These are phyloP conservation scores for Aspergillus mulundensis DNA, from an alignment of 495 filamentous ascomycete genomes.

Conservation along the genomic window DNA sequence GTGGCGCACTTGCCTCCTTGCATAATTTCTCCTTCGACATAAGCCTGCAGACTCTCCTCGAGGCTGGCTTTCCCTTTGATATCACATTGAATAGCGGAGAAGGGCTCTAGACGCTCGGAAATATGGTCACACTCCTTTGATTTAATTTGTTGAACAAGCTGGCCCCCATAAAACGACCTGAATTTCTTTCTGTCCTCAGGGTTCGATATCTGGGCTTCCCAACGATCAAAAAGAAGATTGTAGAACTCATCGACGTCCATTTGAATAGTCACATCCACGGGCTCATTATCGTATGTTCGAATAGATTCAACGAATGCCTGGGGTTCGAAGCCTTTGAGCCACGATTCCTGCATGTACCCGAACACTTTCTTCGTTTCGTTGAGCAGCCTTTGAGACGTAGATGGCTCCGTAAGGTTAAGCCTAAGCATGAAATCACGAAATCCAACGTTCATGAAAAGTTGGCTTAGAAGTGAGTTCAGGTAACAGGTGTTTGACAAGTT, in stretches of 20 bases:
- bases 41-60: constrained; percentile 84
- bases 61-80: constrained; percentile 88
- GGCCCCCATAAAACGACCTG: constrained; percentile 82
- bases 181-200: constrained; percentile 68
- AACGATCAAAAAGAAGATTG: constrained; percentile 85
- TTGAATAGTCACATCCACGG: constrained; percentile 83
- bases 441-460: constrained; percentile 92
- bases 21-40: constrained; percentile 95
- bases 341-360: constrained; percentile 77
- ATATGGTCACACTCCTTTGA: constrained; percentile 94
- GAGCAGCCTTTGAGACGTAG: constrained; percentile 63
- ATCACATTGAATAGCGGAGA: constrained; percentile 94
- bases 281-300: constrained; percentile 74
- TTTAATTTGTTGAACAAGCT: constrained; percentile 90
- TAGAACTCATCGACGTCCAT: constrained; percentile 99
- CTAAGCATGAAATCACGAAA: constrained; percentile 84
- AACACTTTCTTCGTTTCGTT: constrained; percentile 77
- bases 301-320: constrained; percentile 68
- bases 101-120: constrained; percentile 83
- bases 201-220: constrained; percentile 76
- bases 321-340: constrained; percentile 67
- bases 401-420: constrained; percentile 50
- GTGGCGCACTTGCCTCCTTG: constrained; percentile 52
- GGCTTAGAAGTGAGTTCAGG: constrained; percentile 90
- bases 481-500: constrained; percentile 98